phyloP scores from a whole-genome alignment of 352 stramenopile species.

The Pythium sukuiense region DNA sequence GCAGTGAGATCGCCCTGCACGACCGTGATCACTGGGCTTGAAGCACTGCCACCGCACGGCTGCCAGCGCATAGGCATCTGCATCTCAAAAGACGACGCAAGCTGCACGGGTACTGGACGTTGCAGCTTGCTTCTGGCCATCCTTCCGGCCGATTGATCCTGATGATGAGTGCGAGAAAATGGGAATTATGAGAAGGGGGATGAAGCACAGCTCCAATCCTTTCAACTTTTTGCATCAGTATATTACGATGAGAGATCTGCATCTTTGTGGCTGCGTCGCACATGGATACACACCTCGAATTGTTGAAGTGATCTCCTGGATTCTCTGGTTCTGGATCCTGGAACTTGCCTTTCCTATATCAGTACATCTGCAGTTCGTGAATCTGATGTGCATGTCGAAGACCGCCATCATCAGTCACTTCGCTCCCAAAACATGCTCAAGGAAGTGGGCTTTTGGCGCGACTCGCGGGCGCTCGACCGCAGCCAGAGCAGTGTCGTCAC shows the following conservation, averaged over 20 bases:
- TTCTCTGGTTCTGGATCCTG: neutral
- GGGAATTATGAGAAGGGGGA: neutral
- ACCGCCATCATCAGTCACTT: neutral
- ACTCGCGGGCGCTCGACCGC: conserved; percentile 7
- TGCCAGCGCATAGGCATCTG: neutral
- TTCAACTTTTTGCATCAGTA: neutral
- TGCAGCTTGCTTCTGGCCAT: neutral
- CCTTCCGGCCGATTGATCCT: neutral
- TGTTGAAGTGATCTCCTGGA: neutral
- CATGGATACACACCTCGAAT: neutral
- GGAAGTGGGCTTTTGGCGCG: conserved; percentile 26
- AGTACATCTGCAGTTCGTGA: neutral
- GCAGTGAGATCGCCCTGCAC: conserved; percentile 42
- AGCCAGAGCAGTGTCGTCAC: neutral
- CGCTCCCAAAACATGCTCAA: conserved; percentile 5
- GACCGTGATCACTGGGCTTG: conserved; percentile 26
- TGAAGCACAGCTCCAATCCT: neutral
- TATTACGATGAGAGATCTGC: neutral
- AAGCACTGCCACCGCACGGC: neutral
- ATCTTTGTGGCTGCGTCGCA: neutral
- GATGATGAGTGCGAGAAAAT: neutral
- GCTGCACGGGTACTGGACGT: no score
- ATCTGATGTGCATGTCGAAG: neutral
- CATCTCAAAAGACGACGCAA: no score
- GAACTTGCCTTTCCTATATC: neutral